Percentiles rank a stretch among this genome's conserved stretches.
These are phyloP conservation scores for Aspergillus cavernicola DNA, from an alignment of 495 filamentous ascomycete species.

Conservation along the genomic window DNA sequence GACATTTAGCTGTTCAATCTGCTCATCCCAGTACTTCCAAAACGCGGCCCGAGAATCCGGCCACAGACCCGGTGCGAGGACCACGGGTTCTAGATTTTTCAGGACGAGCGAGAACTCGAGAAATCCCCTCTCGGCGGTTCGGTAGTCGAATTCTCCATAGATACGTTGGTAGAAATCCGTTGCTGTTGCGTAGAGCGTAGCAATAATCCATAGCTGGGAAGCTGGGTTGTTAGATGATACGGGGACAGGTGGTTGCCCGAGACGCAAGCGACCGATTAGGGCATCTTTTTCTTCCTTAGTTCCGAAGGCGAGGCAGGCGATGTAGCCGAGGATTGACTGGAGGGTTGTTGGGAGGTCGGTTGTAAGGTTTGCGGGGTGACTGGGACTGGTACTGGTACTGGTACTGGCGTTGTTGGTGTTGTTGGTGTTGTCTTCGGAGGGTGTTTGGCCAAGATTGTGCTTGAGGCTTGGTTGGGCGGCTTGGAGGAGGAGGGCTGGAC, in stretches of 20 bases:
- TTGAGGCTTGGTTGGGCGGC: constrained; percentile 35
- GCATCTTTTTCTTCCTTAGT: constrained; percentile 30
- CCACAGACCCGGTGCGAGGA: constrained; percentile 29
- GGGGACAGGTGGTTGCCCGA: constrained; percentile 24
- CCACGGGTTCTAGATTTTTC: constrained; percentile 16
- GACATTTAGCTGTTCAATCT: constrained; percentile 29
- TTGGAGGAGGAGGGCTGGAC: constrained; percentile 38
- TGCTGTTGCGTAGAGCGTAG: constrained; percentile 39
- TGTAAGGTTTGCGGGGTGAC: constrained; percentile 20
- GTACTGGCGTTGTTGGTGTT: too few species aligned
- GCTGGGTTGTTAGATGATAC: constrained; percentile 21
- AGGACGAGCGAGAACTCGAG: constrained; percentile 34
- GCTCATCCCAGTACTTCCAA: constrained; percentile 41
- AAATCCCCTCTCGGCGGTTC: constrained; percentile 36
- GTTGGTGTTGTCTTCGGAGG: too few species aligned
- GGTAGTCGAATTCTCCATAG: constrained; percentile 34
- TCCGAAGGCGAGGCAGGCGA: constrained; percentile 39
- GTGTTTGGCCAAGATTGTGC: too few species aligned
- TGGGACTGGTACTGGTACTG: too few species aligned
- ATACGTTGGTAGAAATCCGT: constrained; percentile 45
- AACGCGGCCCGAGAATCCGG: constrained; percentile 32
- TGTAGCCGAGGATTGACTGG: constrained; percentile 35
- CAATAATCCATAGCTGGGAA: constrained; percentile 36
- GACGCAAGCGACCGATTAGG: constrained; percentile 27
- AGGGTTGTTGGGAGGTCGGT: constrained; percentile 33